A percentile compares a stretch with the other conserved stretches of the same genome.
Evolutionary conservation across 768 basidiomycete genomes (phyloP).

Genomic region (Tephrocybe sp.): DNA sequence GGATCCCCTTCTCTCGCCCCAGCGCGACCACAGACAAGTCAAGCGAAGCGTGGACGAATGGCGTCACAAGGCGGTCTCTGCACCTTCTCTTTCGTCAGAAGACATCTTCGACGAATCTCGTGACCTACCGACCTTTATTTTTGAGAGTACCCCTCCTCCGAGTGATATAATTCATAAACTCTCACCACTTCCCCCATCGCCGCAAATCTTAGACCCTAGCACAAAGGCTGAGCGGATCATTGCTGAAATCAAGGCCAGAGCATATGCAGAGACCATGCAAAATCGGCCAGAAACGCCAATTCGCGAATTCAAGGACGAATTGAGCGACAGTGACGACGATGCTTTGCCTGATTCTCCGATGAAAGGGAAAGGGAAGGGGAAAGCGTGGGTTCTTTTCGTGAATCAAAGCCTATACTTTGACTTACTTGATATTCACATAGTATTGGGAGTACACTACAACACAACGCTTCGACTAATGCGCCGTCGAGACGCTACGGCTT

Average conservation of each 20-base stretch:
- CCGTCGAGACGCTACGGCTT: slow-evolving; percentile 7
- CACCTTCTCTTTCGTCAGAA: slow-evolving; percentile 8
- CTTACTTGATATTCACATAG: not conserved
- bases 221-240: slow-evolving; percentile 59
- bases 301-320: slow-evolving; percentile 37
- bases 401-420: not conserved
- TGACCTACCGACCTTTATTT: slow-evolving; percentile 10
- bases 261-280: slow-evolving; percentile 43
- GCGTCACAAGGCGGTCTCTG: slow-evolving; percentile 32
- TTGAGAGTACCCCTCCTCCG: slow-evolving; percentile 20
- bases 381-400: slow-evolving; percentile 7
- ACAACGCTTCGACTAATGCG: not conserved
- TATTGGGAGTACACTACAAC: too few species aligned
- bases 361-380: slow-evolving; percentile 11
- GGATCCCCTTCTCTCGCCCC: slow-evolving; percentile 25
- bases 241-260: slow-evolving; percentile 64
- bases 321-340: slow-evolving; percentile 57
- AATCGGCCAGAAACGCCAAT: slow-evolving; percentile 42
- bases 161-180: slow-evolving; percentile 18
- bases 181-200: slow-evolving; percentile 26
- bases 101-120: slow-evolving; percentile 6
- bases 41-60: slow-evolving; percentile 43
- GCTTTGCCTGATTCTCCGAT: slow-evolving; percentile 20
- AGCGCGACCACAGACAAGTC: slow-evolving; percentile 25
- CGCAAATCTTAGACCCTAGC: slow-evolving; percentile 33